phyloP scores from a whole-genome alignment of 495 filamentous ascomycete genomes.

The Penicillium nucicola region DNA sequence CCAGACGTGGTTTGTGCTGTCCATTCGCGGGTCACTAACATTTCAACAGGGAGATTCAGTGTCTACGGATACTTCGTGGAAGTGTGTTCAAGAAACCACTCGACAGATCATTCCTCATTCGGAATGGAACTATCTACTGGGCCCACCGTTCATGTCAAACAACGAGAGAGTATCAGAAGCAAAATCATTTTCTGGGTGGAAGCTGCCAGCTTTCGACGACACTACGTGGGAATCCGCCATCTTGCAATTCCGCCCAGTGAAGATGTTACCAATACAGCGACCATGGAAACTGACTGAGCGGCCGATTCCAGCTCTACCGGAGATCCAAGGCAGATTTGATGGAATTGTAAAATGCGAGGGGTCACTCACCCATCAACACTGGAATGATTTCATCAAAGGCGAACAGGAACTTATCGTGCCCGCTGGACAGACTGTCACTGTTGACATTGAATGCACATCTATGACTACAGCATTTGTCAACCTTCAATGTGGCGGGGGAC shows the following conservation, averaged over 20 bases:
- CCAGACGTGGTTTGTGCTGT: no score
- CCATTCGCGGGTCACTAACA: background rate
- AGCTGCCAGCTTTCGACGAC: constrained; percentile 15
- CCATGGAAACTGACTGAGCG: constrained; percentile 18
- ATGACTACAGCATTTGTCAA: constrained; percentile 21
- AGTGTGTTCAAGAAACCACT: constrained; percentile 13
- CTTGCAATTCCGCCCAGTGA: constrained; percentile 7
- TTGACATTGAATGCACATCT: constrained; percentile 12
- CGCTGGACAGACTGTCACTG: constrained; percentile 2
- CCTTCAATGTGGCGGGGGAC: constrained; percentile 12
- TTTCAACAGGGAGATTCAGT: constrained; percentile 7
- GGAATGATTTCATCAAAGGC: constrained; percentile 4
- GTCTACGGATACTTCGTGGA: constrained; percentile 16
- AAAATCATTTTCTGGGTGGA: constrained; percentile 10
- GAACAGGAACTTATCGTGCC: constrained; percentile 6
- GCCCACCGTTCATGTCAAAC: constrained; percentile 23
- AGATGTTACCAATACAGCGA: constrained; percentile 24
- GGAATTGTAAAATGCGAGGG: constrained; percentile 11
- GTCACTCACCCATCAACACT: background rate
- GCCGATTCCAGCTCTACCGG: constrained; percentile 17
- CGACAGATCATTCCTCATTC: constrained; percentile 10
- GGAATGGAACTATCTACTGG: constrained; percentile 24
- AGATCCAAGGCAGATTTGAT: constrained; percentile 9
- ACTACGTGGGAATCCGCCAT: constrained; percentile 14
- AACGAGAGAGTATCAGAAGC: constrained; percentile 17